phyloP scores from a whole-genome alignment of 441 rosid genomes.

The Adansonia grandidieri region DNA sequence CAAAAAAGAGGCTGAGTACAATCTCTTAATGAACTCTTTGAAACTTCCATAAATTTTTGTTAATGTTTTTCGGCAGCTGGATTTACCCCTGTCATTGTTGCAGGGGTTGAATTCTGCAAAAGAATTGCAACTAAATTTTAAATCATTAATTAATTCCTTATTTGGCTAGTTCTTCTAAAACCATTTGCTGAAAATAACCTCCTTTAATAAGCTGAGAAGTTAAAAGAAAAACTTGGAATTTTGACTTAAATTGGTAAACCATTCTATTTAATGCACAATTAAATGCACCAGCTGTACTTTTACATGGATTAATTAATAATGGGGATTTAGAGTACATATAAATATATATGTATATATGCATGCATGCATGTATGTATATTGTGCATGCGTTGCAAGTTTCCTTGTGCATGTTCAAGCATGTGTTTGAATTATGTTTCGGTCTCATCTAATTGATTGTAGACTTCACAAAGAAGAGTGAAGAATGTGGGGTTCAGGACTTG shows the following conservation, averaged over 20 bases:
- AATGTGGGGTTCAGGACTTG: conserved; percentile 74
- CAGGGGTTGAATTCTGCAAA: conserved; percentile 87
- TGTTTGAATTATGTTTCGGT: background rate
- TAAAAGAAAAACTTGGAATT: background rate
- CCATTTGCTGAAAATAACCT: background rate
- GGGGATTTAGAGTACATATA: background rate
- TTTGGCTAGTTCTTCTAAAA: no score
- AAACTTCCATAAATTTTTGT: background rate
- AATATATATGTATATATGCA: no score
- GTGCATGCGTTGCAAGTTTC: background rate
- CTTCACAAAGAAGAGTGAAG: conserved; percentile 70
- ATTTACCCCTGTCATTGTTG: conserved; percentile 71
- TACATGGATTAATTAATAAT: background rate
- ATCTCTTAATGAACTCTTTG: no score
- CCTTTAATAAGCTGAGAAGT: background rate
- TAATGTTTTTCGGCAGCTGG: conserved; percentile 62
- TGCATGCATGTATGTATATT: background rate
- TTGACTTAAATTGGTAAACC: background rate
- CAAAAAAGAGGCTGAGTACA: no score
- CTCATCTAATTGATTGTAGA: conserved; percentile 34
- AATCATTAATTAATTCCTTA: no score
- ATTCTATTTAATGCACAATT: background rate
- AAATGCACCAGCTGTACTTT: background rate
- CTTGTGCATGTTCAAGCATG: background rate
- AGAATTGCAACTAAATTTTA: conserved; percentile 59